Base-by-base conservation (phyloP, 257 asterid species). In the Haberlea rhodopensis region DNA sequence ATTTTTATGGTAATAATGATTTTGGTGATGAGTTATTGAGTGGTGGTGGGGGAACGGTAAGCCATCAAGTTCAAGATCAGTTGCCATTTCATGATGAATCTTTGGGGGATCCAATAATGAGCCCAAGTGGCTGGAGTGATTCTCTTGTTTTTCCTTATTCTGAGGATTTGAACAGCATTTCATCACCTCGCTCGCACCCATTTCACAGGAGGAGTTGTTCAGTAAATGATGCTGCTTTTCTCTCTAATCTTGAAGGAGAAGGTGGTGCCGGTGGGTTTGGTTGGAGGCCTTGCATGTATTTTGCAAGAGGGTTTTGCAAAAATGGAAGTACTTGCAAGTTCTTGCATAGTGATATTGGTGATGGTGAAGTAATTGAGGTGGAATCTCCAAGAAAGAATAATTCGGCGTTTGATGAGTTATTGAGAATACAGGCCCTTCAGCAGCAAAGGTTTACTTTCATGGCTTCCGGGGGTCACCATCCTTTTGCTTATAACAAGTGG, bases 51-150 rank as follows among this genome's bases (percentile, higher is more conserved):
- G 79, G 57, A 19, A 73, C 65, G 55, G 60, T 29, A 54, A 32
- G 61, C 63, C 62, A 69, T 60, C 85, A 75, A 55, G 79, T 67
- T 54, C 80, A 73, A 27, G 87, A 81, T 28, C 85, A 81, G 58
- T 60, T 78, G 68, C 43, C 87, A 5, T 87, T 85, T 76, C 65
- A 77, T 1, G 97, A 90, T 9, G 97, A 90, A 57, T 70, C 94
- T 18, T 7, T 63, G 45, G 67, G 72, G 82, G 87, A 84, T 79
- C 87, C 92, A 10, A 28, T 78, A 2, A 79, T 82, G 71, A 87
- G 97, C 56, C 99, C 97, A 0, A 82, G 96, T 72, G 96, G 95
- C 56, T 78, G 90, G 69, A 87, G 96, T 58, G 96, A 91, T 32
- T 87, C 96, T 11, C 73, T 83, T 51, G 71, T 76, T 29, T 89